Percentiles rank a stretch among this genome's conserved stretches.
Conservation (phyloP, 1,284 basidiomycete genomes). For the Pterulicium gracile region DNA sequence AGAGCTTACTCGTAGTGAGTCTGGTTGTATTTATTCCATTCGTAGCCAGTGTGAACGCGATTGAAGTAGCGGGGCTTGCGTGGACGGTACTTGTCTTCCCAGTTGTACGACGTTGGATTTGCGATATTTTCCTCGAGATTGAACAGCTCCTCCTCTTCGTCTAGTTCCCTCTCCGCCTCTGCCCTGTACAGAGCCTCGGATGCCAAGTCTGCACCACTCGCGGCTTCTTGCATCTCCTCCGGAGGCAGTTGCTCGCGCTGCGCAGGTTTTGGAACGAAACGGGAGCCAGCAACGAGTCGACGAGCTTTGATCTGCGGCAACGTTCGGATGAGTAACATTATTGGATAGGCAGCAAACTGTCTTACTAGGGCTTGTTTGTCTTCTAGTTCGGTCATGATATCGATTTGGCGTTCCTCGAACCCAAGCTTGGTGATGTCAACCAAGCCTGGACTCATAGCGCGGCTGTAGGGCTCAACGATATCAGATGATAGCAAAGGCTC, state of each 20-base stretch:
- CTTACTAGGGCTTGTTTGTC: conserved; percentile 57
- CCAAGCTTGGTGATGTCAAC: conserved; percentile 63
- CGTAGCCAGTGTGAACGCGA: conserved; percentile 99
- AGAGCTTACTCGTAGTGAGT: conserved; percentile 89
- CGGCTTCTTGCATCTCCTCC: conserved; percentile 29
- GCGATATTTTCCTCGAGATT: conserved; percentile 81
- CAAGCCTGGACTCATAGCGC: conserved; percentile 72
- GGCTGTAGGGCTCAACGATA: conserved; percentile 65
- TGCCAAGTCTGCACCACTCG: conserved; percentile 68
- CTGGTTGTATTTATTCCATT: conserved; percentile 99
- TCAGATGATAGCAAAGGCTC: conserved; percentile 39
- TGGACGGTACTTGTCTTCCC: conserved; percentile 99
- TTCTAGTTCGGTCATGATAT: conserved; percentile 63
- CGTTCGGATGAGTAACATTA: conserved; percentile 8
- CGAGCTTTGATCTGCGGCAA: conserved; percentile 48
- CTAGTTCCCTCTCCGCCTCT: conserved; percentile 84
- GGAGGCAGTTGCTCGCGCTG: conserved; percentile 26
- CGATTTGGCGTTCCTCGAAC: conserved; percentile 70
- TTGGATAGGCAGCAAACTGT: conserved; percentile 20
- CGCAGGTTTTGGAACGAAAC: conserved; percentile 72
- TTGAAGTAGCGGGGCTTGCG: conserved; percentile 99
- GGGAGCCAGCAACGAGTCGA: conserved; percentile 66
- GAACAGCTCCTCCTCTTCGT: conserved; percentile 92
- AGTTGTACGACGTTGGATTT: conserved; percentile 83
- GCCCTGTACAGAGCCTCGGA: conserved; percentile 80